Evolutionary conservation across 176 grass and related monocot species (phyloP).

Genomic region (Puya raimondii): DNA sequence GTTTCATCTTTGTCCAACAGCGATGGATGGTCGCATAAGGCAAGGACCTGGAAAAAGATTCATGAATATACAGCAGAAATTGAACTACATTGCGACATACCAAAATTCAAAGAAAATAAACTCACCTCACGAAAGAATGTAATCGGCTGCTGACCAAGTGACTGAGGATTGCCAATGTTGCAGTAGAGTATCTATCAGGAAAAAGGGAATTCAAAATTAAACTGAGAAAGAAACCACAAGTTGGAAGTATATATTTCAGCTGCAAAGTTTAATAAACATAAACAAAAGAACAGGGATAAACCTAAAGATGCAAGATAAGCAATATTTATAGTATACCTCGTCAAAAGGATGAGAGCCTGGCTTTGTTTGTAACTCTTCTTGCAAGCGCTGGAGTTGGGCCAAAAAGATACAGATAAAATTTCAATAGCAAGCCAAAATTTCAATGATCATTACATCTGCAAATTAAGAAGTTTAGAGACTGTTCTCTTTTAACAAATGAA

Average conservation of each 20-base stretch:
- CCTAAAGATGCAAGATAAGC: background rate
- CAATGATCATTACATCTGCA: background rate
- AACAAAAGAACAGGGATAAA: constrained; percentile 10
- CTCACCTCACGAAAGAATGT: constrained; percentile 91
- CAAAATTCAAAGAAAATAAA: constrained; percentile 4
- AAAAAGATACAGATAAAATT: constrained; percentile 11
- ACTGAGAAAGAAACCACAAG: background rate
- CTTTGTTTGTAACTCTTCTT: constrained; percentile 64
- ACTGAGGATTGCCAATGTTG: constrained; percentile 98
- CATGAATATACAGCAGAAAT: background rate
- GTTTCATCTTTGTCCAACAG: constrained; percentile 69
- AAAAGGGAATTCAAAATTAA: constrained; percentile 17
- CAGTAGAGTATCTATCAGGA: constrained; percentile 72
- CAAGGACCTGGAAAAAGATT: constrained; percentile 66
- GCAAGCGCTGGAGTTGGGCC: constrained; percentile 49
- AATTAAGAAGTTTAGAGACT: background rate
- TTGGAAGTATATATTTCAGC: constrained; percentile 3
- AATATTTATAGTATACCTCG: constrained; percentile 42
- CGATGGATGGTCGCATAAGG: constrained; percentile 70
- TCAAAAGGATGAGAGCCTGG: constrained; percentile 88
- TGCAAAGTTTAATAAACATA: background rate
- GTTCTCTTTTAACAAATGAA: background rate
- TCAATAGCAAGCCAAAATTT: background rate
- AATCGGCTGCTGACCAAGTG: constrained; percentile 86
- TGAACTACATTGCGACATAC: background rate